Conservation (phyloP, 2,329 filamentous ascomycete species). For the Aspergillus chevalieri region DNA sequence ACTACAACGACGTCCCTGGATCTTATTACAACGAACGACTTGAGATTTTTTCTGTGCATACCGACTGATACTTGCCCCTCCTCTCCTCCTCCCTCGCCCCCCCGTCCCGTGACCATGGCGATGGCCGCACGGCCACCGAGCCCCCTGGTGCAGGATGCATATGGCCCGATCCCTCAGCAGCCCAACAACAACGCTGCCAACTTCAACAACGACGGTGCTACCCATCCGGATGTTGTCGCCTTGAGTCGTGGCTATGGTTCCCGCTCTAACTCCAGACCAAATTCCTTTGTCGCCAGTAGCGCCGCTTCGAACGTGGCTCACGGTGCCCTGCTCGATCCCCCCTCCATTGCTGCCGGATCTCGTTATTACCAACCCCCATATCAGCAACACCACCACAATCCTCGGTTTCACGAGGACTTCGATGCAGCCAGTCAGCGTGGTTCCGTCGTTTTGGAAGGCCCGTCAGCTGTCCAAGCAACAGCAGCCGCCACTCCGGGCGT, state of each 20-base stretch:
- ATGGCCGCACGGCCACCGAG: slow-evolving; percentile 34
- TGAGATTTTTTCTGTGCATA: not conserved
- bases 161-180: slow-evolving; percentile 22
- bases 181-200: not conserved
- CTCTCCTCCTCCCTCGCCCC: slow-evolving; percentile 4
- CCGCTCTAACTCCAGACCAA: slow-evolving; percentile 33
- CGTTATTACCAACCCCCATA: not conserved
- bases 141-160: slow-evolving; percentile 35
- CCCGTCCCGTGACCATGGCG: slow-evolving; percentile 26
- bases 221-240: slow-evolving; percentile 10
- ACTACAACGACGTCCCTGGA: too few species aligned
- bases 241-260: slow-evolving; percentile 28
- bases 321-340: slow-evolving; percentile 25
- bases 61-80: not conserved
- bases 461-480: slow-evolving; percentile 6
- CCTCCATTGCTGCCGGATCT: slow-evolving; percentile 9
- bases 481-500: slow-evolving; percentile 12
- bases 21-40: not conserved
- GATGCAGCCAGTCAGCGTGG: slow-evolving; percentile 29
- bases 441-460: slow-evolving; percentile 27
- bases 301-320: slow-evolving; percentile 33
- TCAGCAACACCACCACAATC: slow-evolving; percentile 23
- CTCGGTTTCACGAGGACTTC: slow-evolving; percentile 36
- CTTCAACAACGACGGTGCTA: not conserved
- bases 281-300: slow-evolving; percentile 33